These are phyloP conservation scores for Bipolaris zeicola DNA, from an alignment of 2,329 filamentous ascomycete species.

Conservation along the genomic window DNA sequence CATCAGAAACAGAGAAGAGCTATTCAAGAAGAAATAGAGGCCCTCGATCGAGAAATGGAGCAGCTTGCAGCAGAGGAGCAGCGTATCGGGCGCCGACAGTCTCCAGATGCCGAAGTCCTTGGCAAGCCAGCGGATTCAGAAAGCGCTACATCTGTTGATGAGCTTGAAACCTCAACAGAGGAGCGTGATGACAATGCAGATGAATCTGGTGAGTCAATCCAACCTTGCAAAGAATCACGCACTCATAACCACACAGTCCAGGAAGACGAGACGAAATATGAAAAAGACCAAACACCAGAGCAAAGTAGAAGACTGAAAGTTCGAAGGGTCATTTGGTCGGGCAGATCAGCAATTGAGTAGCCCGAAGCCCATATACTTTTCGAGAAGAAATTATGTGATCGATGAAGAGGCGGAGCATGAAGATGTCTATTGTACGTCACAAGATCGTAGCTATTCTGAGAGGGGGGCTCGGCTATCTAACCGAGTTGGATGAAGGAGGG, in stretches of 20 bases:
- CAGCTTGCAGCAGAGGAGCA: constrained; percentile 20
- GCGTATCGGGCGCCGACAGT: neutral
- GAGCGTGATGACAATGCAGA: neutral
- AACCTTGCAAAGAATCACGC: neutral
- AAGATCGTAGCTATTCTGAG: no score
- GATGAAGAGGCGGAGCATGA: no score
- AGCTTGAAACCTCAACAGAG: neutral
- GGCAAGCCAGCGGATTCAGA: neutral
- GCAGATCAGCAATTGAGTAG: neutral
- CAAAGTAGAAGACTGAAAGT: neutral
- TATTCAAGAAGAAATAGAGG: constrained; percentile 24
- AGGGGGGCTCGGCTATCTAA: no score
- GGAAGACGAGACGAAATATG: neutral
- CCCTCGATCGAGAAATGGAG: constrained; percentile 23
- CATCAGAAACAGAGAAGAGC: constrained; percentile 12
- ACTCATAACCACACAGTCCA: neutral
- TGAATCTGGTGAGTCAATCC: neutral
- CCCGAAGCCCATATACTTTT: neutral
- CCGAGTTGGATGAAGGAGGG: no score
- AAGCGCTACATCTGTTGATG: neutral
- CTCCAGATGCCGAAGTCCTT: neutral
- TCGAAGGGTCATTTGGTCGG: neutral
- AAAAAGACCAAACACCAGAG: neutral
- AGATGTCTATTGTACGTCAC: no score
- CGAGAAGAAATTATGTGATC: neutral